phyloP scores from a whole-genome alignment of 1,139 yeast genomes.

The Suhomyces taliae region DNA sequence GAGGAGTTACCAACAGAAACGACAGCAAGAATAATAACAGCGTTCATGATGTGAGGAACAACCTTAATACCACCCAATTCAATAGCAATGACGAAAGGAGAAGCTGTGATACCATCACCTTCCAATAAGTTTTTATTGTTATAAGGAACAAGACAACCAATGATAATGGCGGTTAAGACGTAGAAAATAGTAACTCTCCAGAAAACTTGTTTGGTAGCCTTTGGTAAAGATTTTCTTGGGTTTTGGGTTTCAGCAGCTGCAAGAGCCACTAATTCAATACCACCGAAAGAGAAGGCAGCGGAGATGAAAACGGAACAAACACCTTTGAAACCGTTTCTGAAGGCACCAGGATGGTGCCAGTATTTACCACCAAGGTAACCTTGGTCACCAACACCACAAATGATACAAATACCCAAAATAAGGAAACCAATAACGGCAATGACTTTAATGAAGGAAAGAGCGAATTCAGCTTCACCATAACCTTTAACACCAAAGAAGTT shows the following conservation, averaged over 20 bases:
- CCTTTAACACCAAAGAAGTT: slow-evolving; percentile 49
- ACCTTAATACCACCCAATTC: slow-evolving; percentile 39
- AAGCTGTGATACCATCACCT: slow-evolving; percentile 35
- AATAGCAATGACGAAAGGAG: slow-evolving; percentile 46
- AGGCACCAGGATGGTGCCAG: slow-evolving; percentile 26
- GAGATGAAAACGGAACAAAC: slow-evolving; percentile 24
- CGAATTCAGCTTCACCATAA: slow-evolving; percentile 53
- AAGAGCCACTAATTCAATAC: slow-evolving; percentile 24
- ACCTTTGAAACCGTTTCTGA: slow-evolving; percentile 24
- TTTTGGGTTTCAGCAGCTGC: slow-evolving; percentile 26
- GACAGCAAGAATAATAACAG: slow-evolving; percentile 51
- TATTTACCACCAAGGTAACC: slow-evolving; percentile 24
- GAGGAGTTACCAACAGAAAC: slow-evolving; percentile 57
- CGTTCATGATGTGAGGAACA: slow-evolving; percentile 53
- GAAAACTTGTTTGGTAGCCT: slow-evolving; percentile 25
- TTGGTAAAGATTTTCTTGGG: slow-evolving; percentile 24
- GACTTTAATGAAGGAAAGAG: slow-evolving; percentile 36
- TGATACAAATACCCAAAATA: slow-evolving; percentile 23
- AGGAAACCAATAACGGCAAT: slow-evolving; percentile 25
- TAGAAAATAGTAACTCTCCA: slow-evolving; percentile 24
- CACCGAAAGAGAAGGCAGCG: slow-evolving; percentile 26
- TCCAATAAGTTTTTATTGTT: slow-evolving; percentile 34
- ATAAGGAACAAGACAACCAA: slow-evolving; percentile 50
- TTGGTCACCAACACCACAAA: slow-evolving; percentile 30
- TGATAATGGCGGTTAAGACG: slow-evolving; percentile 42